phyloP scores from a whole-genome alignment of 805 yeast genomes.

The Priceomyces medius region DNA sequence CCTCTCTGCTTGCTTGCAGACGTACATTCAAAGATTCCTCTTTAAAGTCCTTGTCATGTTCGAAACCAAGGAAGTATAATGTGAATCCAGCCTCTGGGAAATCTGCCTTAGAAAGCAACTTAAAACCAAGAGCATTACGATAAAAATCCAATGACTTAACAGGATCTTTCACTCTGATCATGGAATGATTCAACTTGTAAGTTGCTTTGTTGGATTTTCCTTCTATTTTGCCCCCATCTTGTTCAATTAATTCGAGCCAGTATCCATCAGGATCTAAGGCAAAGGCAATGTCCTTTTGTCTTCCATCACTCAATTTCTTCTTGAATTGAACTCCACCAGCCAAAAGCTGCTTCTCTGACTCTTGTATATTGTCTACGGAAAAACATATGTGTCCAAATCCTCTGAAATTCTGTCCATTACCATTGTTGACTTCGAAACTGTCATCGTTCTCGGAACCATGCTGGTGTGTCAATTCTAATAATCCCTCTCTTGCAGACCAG shows the following conservation, averaged over 20 bases:
- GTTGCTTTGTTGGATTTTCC: slow-evolving; percentile 37
- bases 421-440: slow-evolving; percentile 63
- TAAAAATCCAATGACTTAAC: slow-evolving; percentile 74
- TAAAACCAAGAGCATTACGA: slow-evolving; percentile 77
- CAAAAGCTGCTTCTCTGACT: slow-evolving; percentile 58
- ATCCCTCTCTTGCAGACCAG: slow-evolving; percentile 57
- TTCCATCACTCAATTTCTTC: slow-evolving; percentile 83
- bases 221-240: slow-evolving; percentile 42
- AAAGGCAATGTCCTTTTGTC: slow-evolving; percentile 91
- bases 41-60: slow-evolving; percentile 41
- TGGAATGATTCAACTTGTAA: slow-evolving; percentile 76
- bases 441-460: slow-evolving; percentile 67
- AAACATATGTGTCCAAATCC: slow-evolving; percentile 96
- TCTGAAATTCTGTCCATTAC: slow-evolving; percentile 78
- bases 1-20: slow-evolving; percentile 50
- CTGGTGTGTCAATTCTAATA: slow-evolving; percentile 80
- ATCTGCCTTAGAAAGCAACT: slow-evolving; percentile 55
- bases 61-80: slow-evolving; percentile 81
- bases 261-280: slow-evolving; percentile 95
- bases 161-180: slow-evolving; percentile 92
- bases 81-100: slow-evolving; percentile 76
- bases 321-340: slow-evolving; percentile 68
- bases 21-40: slow-evolving; percentile 34
- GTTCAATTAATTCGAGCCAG: slow-evolving; percentile 89
- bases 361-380: slow-evolving; percentile 75